Evolutionary conservation across 805 yeast genomes (phyloP), one percentile per base, ranked within the genome.

Genomic region (Saccharomyces paradoxus): DNA sequence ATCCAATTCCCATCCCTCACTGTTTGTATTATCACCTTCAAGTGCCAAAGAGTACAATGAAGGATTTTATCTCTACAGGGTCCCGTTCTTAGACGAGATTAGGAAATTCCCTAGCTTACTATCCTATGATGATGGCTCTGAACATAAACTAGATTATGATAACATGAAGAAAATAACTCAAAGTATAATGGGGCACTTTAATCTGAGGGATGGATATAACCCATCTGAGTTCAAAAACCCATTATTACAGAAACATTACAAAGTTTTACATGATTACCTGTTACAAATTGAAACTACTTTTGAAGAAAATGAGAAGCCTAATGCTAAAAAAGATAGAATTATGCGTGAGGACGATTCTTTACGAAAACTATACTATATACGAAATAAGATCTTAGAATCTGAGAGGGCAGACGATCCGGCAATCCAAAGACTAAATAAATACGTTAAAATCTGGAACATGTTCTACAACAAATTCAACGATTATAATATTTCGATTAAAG

Each of bases 31-130:
- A 55, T 72, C 82, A 32, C 86, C 96, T 0, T 79, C 86, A 0
- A 61, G 58, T 7, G 50, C 51, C 14, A 55, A 50, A 27, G 69
- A 62, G 28, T 53, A 50, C 2, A 66, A 92, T 0, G 82, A 86
- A 54, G 97, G 97, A 0, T 80, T 92, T 57, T 82, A 84, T 50
- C 67, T 90, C 54, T 76, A 86, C 8, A 75, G 77, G 30, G 61
- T 87, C 24, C 97, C 98, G 0, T 86, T 80, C 74, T 70, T 81
- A 14, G 95, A 89, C 60, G 92, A 89, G 65, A 69, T 89, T 3
- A 74, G 97, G 51, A 75, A 79, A 32, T 67, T 81, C 3, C 97
- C 97, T 0, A 14, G 53, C 9, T 37, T 56, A 4, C 37, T 55
- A 14, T 12, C 59, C 60, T 50, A 60, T 51, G 44, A 48, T 2